Percentiles rank a stretch among this genome's conserved stretches.
Conservation (phyloP, 371 early-diverging fungal genomes). For the Mortierella sp. region DNA sequence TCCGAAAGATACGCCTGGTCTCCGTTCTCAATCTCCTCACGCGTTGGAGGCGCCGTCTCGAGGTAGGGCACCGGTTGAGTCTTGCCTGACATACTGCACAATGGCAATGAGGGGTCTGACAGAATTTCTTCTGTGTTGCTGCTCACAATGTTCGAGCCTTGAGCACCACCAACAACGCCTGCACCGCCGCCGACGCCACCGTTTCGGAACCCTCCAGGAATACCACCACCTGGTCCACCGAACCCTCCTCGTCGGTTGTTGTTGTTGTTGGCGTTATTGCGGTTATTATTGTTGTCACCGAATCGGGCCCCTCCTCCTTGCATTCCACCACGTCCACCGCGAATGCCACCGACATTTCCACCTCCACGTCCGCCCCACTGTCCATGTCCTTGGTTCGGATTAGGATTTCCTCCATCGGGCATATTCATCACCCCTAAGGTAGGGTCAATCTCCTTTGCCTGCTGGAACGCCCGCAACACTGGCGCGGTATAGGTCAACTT, state of each 20-base stretch:
- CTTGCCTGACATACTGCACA: constrained; percentile 51
- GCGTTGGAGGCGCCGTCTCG: constrained; percentile 36
- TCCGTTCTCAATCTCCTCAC: constrained; percentile 39
- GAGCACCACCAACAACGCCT: neutral
- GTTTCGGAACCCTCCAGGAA: constrained; percentile 17
- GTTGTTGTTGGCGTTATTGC: neutral
- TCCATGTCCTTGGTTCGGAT: constrained; percentile 25
- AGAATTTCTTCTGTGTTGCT: constrained; percentile 14
- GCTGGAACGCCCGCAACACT: constrained; percentile 21
- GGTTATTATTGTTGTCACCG: neutral
- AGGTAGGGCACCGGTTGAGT: constrained; percentile 52
- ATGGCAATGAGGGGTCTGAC: constrained; percentile 8
- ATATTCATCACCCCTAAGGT: neutral
- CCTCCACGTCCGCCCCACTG: constrained; percentile 18
- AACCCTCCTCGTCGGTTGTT: constrained; percentile 20
- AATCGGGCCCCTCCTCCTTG: constrained; percentile 3
- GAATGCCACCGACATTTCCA: constrained; percentile 13
- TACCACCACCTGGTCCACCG: constrained; percentile 16
- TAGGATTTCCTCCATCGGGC: constrained; percentile 19
- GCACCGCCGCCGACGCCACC: constrained; percentile 15
- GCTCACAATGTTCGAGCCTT: constrained; percentile 4
- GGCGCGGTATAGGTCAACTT: constrained; percentile 69
- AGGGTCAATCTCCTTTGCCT: neutral
- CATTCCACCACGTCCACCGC: constrained; percentile 20
- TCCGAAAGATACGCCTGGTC: constrained; percentile 44